These are phyloP conservation scores for Epichloe sylvatica DNA, from an alignment of 2,329 filamentous ascomycete species.

Conservation along the genomic window DNA sequence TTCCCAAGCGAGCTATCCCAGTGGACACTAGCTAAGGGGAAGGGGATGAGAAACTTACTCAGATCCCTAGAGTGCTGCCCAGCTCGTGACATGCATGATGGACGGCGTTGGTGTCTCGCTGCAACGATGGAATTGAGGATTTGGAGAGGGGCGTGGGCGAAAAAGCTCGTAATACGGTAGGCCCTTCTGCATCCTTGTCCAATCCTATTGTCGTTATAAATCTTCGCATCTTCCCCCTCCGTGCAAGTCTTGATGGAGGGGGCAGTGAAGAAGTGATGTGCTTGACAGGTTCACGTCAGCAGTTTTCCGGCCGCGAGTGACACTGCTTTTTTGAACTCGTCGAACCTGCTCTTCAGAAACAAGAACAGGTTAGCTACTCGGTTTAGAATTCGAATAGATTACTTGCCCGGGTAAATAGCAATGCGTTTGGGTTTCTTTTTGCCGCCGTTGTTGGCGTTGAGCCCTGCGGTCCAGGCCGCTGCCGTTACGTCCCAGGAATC, in stretches of 20 bases:
- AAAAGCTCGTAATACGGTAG: not conserved
- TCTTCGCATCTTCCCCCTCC: not conserved
- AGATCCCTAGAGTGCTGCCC: not conserved
- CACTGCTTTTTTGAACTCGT: not conserved
- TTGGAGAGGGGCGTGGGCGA: not conserved
- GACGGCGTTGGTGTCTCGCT: not conserved
- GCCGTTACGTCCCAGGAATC: not conserved
- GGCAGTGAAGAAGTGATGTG: not conserved
- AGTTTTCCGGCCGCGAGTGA: not conserved
- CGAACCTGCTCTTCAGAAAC: too few relatives aligned
- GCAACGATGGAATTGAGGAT: not conserved
- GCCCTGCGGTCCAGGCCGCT: constrained; percentile 2
- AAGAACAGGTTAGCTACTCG: not conserved
- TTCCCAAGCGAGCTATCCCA: not conserved
- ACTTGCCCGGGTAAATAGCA: not conserved
- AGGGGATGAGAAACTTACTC: not conserved
- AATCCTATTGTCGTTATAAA: not conserved
- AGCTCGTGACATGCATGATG: not conserved
- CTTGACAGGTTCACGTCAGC: not conserved
- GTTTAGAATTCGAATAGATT: not conserved
- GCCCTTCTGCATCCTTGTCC: not conserved
- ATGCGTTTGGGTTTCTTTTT: constrained; percentile 9
- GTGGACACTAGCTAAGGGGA: not conserved
- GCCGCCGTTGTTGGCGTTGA: constrained; percentile 8
- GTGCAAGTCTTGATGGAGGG: not conserved